Evolutionary conservation across 108 stramenopile species (phyloP).

Genomic region (Nitzschia sp.): DNA sequence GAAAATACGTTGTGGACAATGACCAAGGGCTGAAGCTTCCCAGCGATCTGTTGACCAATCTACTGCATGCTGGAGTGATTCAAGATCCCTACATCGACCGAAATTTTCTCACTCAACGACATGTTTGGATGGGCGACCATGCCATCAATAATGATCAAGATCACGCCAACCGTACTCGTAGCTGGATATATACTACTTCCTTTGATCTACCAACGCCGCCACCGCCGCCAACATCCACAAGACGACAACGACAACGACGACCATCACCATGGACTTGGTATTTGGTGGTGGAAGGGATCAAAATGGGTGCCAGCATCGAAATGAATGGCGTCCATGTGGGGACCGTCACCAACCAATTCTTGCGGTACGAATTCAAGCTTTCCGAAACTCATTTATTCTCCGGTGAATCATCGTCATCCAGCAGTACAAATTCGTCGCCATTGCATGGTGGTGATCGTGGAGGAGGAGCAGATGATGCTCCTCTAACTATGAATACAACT

Average conservation of each 20-base stretch:
- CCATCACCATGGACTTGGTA: conserved; percentile 21
- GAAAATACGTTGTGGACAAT: not conserved
- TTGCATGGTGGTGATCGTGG: too few species aligned
- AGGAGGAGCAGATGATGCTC: too few species aligned
- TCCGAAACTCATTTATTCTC: not conserved
- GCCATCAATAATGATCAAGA: not conserved
- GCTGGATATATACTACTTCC: conserved; percentile 40
- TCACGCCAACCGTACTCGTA: conserved; percentile 14
- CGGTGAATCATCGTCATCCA: not conserved
- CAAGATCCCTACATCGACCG: conserved; percentile 41
- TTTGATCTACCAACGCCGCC: conserved; percentile 9
- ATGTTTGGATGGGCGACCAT: conserved; percentile 35
- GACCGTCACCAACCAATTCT: conserved; percentile 47
- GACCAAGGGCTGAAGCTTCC: conserved; percentile 30
- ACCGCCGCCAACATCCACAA: not conserved
- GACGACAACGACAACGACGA: too few species aligned
- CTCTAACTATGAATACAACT: too few species aligned
- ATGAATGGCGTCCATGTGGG: conserved; percentile 31
- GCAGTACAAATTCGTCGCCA: not conserved
- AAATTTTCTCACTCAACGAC: conserved; percentile 40
- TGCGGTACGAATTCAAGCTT: conserved; percentile 30
- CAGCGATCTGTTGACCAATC: conserved; percentile 45
- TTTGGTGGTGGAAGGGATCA: conserved; percentile 50
- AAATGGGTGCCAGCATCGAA: conserved; percentile 50
- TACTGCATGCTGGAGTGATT: conserved; percentile 29